Base-by-base conservation (phyloP, 306 rosid genomes). In the Vicia villosa region DNA sequence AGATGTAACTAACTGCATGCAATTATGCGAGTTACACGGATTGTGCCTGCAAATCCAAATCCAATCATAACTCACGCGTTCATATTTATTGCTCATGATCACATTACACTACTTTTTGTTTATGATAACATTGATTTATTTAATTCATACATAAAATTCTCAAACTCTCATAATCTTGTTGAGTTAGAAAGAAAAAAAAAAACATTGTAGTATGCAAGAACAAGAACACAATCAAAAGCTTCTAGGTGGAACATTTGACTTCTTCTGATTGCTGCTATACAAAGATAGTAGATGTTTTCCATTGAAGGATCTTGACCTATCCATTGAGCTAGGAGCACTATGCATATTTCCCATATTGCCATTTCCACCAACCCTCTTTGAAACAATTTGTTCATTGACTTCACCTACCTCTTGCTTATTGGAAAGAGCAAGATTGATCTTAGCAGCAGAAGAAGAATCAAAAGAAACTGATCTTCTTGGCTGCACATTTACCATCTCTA, bases 381-480 rank as follows among this genome's bases (percentile, higher is more conserved):
- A 49, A 56, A 7, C 62, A 67, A 66, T 12, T 49, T 30, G 46
- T 47, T 47, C 59, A 47, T 66, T 47, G 19, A 50, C 46, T 66
- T 66, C 70, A 6, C 22, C 74, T 28, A 16, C 41, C 65, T 66
- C 50, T 9, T 28, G 8, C 32, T 38, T 41, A n/a, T 68, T 77
- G 1, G 74, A 63, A 14, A 80, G 63, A 41, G 78, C 66, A 56
- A 68, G 66, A 74, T 42, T 80, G 64, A 86, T 88, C 77, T 79
- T 75, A 43, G 69, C 69, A 68, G 79, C 88, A 19, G 86, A 62
- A 37, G 79, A 60, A 20, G 83, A 84, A 74, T 87, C 95, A 78
- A 92, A 11, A 28, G 98, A 92, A 51, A 86, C 79, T 0, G 96
- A 92, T 79, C 96, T 87, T 71, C 85, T 57, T 0, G 81, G 72